phyloP scores from a whole-genome alignment of 2,329 filamentous ascomycete species.

The Fusarium sp. region DNA sequence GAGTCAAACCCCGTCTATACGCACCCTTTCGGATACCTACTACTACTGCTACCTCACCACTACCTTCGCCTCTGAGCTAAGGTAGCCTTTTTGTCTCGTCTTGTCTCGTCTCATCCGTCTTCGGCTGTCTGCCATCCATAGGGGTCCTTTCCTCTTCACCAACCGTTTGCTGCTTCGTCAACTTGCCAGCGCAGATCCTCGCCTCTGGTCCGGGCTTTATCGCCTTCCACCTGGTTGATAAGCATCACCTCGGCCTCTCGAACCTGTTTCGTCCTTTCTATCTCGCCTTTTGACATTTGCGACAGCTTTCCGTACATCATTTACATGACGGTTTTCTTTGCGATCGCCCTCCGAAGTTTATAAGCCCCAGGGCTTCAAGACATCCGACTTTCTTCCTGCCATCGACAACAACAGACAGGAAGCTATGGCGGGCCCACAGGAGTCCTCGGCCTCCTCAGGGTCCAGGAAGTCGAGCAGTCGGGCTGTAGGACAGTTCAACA shows the following conservation, averaged over 20 bases:
- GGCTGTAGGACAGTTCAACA: slow-evolving; percentile 78
- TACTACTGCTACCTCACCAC: slow-evolving; percentile 36
- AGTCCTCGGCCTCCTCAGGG: slow-evolving; percentile 50
- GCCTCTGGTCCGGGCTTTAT: slow-evolving; percentile 20
- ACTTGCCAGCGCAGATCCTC: slow-evolving; percentile 20
- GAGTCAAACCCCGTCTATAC: slow-evolving; percentile 34
- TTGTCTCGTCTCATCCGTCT: slow-evolving; percentile 27
- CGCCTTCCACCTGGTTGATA: slow-evolving; percentile 31
- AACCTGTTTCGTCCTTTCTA: slow-evolving; percentile 16
- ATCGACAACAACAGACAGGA: slow-evolving; percentile 49
- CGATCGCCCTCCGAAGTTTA: slow-evolving; percentile 50
- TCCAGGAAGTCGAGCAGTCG: slow-evolving; percentile 51
- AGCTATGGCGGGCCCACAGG: slow-evolving; percentile 55
- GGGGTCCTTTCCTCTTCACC: slow-evolving; percentile 40
- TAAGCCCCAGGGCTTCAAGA: slow-evolving; percentile 53
- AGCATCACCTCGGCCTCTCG: slow-evolving; percentile 13
- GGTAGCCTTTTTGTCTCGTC: slow-evolving; percentile 10
- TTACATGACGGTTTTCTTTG: slow-evolving; percentile 56
- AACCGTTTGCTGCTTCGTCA: slow-evolving; percentile 39
- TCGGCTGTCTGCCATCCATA: slow-evolving; percentile 28
- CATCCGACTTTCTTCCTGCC: slow-evolving; percentile 49
- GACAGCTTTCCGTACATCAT: slow-evolving; percentile 39
- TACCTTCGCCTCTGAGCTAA: slow-evolving; percentile 43
- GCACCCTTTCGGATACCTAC: slow-evolving; percentile 50
- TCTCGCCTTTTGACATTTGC: slow-evolving; percentile 18